These are phyloP conservation scores for Blastocrithidia nonstop DNA, from an alignment of 208 protist genomes.

Conservation along the genomic window DNA sequence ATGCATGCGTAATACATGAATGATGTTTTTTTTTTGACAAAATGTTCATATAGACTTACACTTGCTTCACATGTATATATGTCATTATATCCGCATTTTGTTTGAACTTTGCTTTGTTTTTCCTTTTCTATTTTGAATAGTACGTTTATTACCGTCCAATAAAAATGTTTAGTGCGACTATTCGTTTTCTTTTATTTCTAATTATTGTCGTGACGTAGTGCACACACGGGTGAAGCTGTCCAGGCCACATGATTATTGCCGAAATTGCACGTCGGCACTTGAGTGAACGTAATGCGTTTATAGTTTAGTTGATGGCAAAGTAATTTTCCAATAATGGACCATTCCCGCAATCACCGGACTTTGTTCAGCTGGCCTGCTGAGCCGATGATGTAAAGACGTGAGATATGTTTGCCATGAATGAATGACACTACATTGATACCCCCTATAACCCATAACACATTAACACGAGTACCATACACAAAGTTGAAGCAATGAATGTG, in stretches of 20 bases:
- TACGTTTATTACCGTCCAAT: too few species aligned
- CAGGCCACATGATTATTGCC: slow-evolving; percentile 75
- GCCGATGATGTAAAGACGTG: slow-evolving; percentile 58
- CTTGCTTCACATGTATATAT: too few species aligned
- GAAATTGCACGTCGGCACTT: slow-evolving; percentile 59
- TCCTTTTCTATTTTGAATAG: too few species aligned
- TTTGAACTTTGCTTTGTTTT: too few species aligned
- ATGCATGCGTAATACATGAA: too few species aligned
- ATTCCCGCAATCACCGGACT: slow-evolving; percentile 32
- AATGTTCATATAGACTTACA: too few species aligned
- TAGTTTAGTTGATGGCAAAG: slow-evolving; percentile 12
- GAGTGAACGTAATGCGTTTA: slow-evolving; percentile 8
- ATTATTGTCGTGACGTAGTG: too few species aligned
- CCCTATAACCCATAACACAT: slow-evolving; percentile 15
- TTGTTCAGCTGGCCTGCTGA: slow-evolving; percentile 69
- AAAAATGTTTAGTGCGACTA: too few species aligned
- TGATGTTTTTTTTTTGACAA: too few species aligned
- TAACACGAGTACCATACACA: background rate
- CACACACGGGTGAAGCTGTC: slow-evolving; percentile 54
- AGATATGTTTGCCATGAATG: slow-evolving; percentile 33
- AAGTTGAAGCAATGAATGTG: background rate
- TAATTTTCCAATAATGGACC: slow-evolving; percentile 33
- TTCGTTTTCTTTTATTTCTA: too few species aligned
- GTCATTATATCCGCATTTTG: too few species aligned
- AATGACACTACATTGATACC: slow-evolving; percentile 63